Base-by-base conservation (phyloP, 2,329 filamentous ascomycete genomes). In the Pseudogymnoascus sp. region DNA sequence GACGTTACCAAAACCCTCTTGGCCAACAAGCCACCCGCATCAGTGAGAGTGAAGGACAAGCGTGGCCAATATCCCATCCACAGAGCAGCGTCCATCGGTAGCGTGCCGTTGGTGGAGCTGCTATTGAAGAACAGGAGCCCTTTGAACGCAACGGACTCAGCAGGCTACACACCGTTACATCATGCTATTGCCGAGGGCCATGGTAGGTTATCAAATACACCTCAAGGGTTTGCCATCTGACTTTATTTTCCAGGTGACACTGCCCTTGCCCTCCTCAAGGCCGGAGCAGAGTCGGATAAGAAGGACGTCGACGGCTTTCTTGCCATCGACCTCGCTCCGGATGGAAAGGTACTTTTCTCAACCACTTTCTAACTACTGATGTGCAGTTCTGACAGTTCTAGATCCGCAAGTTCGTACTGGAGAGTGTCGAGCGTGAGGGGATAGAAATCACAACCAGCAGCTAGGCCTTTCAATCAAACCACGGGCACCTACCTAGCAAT, bases 61-160 rank as follows among this genome's bases (percentile, higher is more conserved):
- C 84, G 92, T 31, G 90, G 91, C n/a, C 93, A 97, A 73, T 86
- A 97, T 63, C 84, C 96, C 5, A 82, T 99, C 25, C 96, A 99
- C 75, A 86, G 95, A 16, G 95, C 95, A 2, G 93, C 95, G 0
- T 93, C 95, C 2, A 85, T 92, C 3, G 96, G 96, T 5, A 93
- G 89, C 3, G 84, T 89, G n/a, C 92, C 93, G 4, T 91, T 99
- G 78, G 81, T 96, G 58, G 89, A 87, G 69, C 77, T 96, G 38
- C 78, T 99, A 12, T 78, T 97, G 14, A 85, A 90, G 70, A 84
- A 90, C 68, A 82, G 80, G 67, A 96, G 91, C 67, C 93, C 93
- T 0, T 72, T 97, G 23, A 91, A 96, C 74, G 87, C 91, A 2
- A 87, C 88, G 1, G 95, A 99, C 77, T 79, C 80, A 37, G 86